Percentiles rank a stretch among this genome's conserved stretches.
Evolutionary conservation across 148 eudicot species (phyloP).

Genomic region (Dianthus caryophyllus): DNA sequence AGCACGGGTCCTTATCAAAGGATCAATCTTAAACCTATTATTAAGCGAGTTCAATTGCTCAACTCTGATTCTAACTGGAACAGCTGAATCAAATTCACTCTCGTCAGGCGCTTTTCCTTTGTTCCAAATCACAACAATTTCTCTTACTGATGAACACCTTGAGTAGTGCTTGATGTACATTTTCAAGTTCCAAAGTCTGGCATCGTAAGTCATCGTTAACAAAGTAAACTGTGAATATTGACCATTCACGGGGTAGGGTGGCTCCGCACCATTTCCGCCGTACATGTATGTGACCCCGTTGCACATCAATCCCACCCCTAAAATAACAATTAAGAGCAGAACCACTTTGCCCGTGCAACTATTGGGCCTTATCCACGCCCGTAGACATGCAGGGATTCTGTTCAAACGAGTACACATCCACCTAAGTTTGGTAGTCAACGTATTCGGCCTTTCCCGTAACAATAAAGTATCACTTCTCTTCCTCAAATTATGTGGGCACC

Average conservation of each 20-base stretch:
- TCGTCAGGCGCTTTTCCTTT: constrained; percentile 65
- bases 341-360: constrained; percentile 46
- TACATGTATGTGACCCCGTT: constrained; percentile 47
- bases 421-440: constrained; percentile 49
- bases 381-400: constrained; percentile 44
- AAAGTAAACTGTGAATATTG: constrained; percentile 85
- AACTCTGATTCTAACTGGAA: constrained; percentile 72
- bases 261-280: constrained; percentile 81
- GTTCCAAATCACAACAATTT: constrained; percentile 93
- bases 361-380: constrained; percentile 58
- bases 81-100: constrained; percentile 75
- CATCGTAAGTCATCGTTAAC: constrained; percentile 90
- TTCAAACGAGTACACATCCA: constrained; percentile 63
- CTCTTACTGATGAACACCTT: constrained; percentile 86
- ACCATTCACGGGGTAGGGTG: constrained; percentile 58
- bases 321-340: constrained; percentile 37
- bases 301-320: constrained; percentile 56
- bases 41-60: constrained; percentile 81
- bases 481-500: constrained; percentile 72
- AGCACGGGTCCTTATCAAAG: constrained; percentile 64
- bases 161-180: constrained; percentile 86
- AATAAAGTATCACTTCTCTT: constrained; percentile 73
- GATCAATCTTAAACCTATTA: constrained; percentile 72
- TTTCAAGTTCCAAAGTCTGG: constrained; percentile 87
- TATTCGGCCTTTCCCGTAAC: constrained; percentile 55